Evolutionary conservation across 2,329 filamentous ascomycete genomes (phyloP).

Genomic region (Cryphonectria carpinicola): DNA sequence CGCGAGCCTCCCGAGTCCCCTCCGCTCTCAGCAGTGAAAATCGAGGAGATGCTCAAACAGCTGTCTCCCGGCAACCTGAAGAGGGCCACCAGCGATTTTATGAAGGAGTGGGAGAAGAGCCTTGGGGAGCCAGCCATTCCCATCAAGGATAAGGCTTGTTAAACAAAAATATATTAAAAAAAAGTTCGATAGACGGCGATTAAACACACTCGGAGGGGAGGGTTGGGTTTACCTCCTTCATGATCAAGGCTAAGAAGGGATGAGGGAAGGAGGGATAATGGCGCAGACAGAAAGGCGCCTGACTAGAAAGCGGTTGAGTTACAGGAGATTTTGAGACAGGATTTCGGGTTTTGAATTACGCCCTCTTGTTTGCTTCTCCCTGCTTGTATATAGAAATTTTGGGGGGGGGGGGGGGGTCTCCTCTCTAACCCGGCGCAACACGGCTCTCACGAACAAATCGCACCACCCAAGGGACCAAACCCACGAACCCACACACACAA

Average conservation of each 20-base stretch:
- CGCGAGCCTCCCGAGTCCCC: constrained; percentile 35
- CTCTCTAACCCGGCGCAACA: no score
- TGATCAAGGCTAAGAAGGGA: neutral
- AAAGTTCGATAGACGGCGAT: neutral
- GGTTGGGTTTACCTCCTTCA: neutral
- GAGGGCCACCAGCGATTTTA: constrained; percentile 79
- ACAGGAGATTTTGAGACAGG: neutral
- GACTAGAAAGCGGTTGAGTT: neutral
- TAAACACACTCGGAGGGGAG: no score
- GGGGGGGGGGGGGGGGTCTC: no score
- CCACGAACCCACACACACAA: no score
- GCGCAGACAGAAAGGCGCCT: neutral
- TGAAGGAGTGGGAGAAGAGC: constrained; percentile 90
- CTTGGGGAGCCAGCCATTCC: constrained; percentile 55
- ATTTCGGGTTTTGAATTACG: neutral
- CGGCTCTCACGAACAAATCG: no score
- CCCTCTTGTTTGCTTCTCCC: neutral
- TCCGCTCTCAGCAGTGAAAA: constrained; percentile 44
- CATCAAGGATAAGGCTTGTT: constrained; percentile 25
- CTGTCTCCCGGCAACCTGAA: constrained; percentile 77
- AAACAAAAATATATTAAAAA: no score
- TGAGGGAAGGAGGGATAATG: neutral
- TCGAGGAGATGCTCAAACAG: constrained; percentile 67
- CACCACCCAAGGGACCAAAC: no score
- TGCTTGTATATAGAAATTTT: neutral